Percentiles rank a stretch among this genome's conserved stretches.
These are phyloP conservation scores for Ulmus americana DNA, from an alignment of 331 rosid species.

Conservation along the genomic window DNA sequence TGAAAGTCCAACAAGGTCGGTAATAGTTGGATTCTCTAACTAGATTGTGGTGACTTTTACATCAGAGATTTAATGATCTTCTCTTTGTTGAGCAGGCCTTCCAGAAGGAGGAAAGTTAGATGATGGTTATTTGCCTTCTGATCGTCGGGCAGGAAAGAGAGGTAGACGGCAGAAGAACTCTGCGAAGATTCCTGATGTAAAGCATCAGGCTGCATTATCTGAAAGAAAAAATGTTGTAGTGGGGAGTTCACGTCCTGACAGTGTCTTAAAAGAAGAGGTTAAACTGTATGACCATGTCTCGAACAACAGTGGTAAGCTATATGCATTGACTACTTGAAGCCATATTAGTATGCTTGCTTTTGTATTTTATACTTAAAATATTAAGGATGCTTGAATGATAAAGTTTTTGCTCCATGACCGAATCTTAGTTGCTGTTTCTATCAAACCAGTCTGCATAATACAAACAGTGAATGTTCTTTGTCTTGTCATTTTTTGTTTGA, in stretches of 20 bases:
- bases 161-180: conserved; percentile 58
- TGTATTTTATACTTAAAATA: background rate
- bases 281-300: conserved; percentile 32
- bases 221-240: conserved; percentile 37
- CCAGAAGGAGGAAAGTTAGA: conserved; percentile 49
- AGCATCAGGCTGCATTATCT: conserved; percentile 31
- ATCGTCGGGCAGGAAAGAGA: conserved; percentile 57
- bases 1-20: conserved; percentile 56
- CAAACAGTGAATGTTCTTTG: background rate
- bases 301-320: conserved; percentile 43
- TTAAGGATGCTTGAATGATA: conserved; percentile 8
- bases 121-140: conserved; percentile 50
- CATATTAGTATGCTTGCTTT: background rate
- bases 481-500: background rate
- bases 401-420: conserved; percentile 3
- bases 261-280: conserved; percentile 40
- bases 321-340: conserved; percentile 15
- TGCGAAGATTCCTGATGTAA: conserved; percentile 52
- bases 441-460: background rate
- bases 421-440: conserved; percentile 9
- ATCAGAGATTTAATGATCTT: conserved; percentile 24
- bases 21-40: conserved; percentile 22
- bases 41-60: conserved; percentile 12
- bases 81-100: conserved; percentile 35
- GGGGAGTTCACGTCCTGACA: conserved; percentile 34